Evolutionary conservation across 2,329 filamentous ascomycete genomes (phyloP), one percentile per base, ranked within the genome.

Genomic region (Tolypocladium pustulatum): DNA sequence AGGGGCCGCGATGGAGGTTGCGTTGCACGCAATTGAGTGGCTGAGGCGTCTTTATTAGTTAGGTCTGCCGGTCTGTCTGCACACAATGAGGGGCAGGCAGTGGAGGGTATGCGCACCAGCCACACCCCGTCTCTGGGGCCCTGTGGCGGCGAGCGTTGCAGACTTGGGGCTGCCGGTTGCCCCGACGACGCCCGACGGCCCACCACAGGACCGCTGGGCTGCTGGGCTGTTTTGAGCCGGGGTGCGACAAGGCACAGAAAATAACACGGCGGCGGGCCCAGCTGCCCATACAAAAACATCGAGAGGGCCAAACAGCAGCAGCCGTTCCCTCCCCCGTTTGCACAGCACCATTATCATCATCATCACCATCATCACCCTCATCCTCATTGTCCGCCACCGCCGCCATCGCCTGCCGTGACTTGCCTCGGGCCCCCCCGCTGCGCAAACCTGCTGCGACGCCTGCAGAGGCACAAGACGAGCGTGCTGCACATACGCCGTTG

Each of bases 271-370:
- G 38, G 25, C 36, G 36, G 41, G 25, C 17, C 41, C 41, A n/a
- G 30, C 55, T 61, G 54, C 60, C 61, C 62, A 61, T 71, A 70
- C 67, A 69, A 71, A 68, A 71, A 67, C 69, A 70, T 67, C 67
- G 62, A 64, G 63, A 63, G 60, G 64, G 64, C 54, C 60, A 22
- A n/a, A 20, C 49, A 52, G n/a, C 49, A 52, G 49, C 49, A 12
- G 17, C 30, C 49, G 49, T 9, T 30, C 30, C 49, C 49, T n/a
- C 49, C 49, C 10, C 30, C 20, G 30, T 22, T 2, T 34, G 17
- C 49, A 52, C 49, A 52, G 7, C 30, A 52, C 9, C 49, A 27
- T n/a, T 17, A 52, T 6, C 30, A 10, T 6, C 52, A 30, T 56
- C 41, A 52, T 32, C 37, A 4, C 15, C 15, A 17, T 38, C 43